Evolutionary conservation across 2,329 filamentous ascomycete species (phyloP).

Genomic region (Xylaria polymorpha): DNA sequence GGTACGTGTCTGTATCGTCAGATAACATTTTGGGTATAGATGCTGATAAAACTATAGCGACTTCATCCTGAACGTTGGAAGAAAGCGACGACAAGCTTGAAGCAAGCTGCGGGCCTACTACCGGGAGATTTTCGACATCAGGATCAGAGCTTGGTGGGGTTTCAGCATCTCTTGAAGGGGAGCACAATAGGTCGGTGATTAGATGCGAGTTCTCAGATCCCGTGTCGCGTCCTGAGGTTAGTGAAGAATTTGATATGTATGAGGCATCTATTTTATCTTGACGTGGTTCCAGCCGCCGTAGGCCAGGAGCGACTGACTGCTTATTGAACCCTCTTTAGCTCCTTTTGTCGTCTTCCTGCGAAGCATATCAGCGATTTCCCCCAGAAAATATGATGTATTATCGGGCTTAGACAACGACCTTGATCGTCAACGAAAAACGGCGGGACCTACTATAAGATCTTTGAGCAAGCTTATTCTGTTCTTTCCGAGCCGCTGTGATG

Average conservation of each 20-base stretch:
- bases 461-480: constrained; percentile 54
- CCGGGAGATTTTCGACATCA: neutral
- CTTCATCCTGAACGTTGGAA: neutral
- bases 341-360: constrained; percentile 35
- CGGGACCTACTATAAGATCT: constrained; percentile 50
- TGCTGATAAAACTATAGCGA: neutral
- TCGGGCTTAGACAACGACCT: neutral
- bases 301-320: neutral
- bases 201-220: neutral
- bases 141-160: neutral
- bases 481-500: constrained; percentile 52
- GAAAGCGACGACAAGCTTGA: neutral
- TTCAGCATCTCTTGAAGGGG: neutral
- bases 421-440: neutral
- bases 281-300: constrained; percentile 32
- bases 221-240: neutral
- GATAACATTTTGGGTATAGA: neutral
- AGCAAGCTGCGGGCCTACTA: neutral
- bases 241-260: neutral
- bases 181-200: neutral
- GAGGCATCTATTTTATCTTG: constrained; percentile 19
- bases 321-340: constrained; percentile 36
- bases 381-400: neutral
- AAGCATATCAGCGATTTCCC: constrained; percentile 24
- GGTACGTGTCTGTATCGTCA: neutral